Conservation (phyloP, 768 basidiomycete genomes). For the Suillus alpinus region DNA sequence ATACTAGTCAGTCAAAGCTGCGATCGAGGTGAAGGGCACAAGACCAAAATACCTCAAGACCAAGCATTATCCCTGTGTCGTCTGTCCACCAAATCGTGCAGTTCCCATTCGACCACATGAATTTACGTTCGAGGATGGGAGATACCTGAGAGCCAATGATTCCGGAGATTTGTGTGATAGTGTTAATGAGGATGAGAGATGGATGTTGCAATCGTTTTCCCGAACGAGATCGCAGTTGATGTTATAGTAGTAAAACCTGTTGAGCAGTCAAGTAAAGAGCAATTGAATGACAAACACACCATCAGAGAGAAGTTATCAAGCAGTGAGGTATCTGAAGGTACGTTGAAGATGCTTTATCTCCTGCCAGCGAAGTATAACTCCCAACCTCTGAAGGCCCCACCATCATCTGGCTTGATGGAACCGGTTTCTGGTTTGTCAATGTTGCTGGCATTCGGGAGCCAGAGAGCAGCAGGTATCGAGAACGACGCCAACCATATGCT, state of each 20-base stretch:
- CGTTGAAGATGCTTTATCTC: constrained; percentile 75
- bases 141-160: constrained; percentile 81
- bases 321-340: constrained; percentile 86
- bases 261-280: not conserved
- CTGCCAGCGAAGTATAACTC: constrained; percentile 66
- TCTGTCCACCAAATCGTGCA: constrained; percentile 65
- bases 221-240: constrained; percentile 88
- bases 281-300: constrained; percentile 42
- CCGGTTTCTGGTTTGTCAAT: constrained; percentile 3
- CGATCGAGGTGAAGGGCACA: constrained; percentile 16
- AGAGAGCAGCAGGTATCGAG: constrained; percentile 73
- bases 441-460: constrained; percentile 50
- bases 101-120: constrained; percentile 58
- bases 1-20: not conserved
- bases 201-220: constrained; percentile 84
- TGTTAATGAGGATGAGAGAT: constrained; percentile 75
- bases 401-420: constrained; percentile 17
- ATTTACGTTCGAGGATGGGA: constrained; percentile 66
- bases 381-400: constrained; percentile 55
- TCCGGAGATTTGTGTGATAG: constrained; percentile 73
- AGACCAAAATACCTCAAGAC: constrained; percentile 74
- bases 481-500: constrained; percentile 89
- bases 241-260: constrained; percentile 90
- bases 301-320: constrained; percentile 94
- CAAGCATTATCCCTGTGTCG: constrained; percentile 81